Evolutionary conservation across 371 early-diverging fungal genomes (phyloP).

Genomic region (Umbelopsis sp.): DNA sequence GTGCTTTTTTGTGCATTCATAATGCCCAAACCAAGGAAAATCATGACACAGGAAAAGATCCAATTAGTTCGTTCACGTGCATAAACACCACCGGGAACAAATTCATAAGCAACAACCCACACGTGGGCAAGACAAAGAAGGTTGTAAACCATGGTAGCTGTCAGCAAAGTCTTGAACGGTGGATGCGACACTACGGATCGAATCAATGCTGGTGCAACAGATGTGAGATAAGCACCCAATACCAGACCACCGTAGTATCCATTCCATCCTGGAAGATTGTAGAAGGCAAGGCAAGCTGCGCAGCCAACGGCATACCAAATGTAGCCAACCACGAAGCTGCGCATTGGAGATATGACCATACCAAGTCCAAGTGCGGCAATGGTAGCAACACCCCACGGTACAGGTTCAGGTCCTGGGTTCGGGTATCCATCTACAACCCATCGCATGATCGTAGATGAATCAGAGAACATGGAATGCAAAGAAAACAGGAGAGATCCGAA

Average conservation of each 20-base stretch:
- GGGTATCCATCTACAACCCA: constrained; percentile 83
- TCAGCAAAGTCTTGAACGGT: constrained; percentile 69
- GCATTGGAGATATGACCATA: constrained; percentile 58
- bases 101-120: constrained; percentile 84
- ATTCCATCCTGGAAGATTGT: constrained; percentile 62
- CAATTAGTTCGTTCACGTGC: constrained; percentile 78
- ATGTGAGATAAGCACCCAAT: constrained; percentile 64
- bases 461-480: constrained; percentile 76
- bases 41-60: constrained; percentile 61
- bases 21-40: constrained; percentile 53
- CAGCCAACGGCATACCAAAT: constrained; percentile 64
- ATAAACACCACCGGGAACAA: constrained; percentile 79
- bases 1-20: constrained; percentile 44
- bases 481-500: constrained; percentile 72
- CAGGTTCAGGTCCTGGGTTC: constrained; percentile 73
- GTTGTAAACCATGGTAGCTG: constrained; percentile 67
- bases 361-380: constrained; percentile 64
- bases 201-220: constrained; percentile 64
- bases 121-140: constrained; percentile 73
- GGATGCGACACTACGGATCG: constrained; percentile 60
- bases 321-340: constrained; percentile 58
- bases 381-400: constrained; percentile 75
- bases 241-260: constrained; percentile 70
- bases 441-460: constrained; percentile 74
- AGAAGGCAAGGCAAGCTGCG: constrained; percentile 57